Evolutionary conservation across 768 basidiomycete species (phyloP).

Genomic region (Amanita pseudoporphyria): DNA sequence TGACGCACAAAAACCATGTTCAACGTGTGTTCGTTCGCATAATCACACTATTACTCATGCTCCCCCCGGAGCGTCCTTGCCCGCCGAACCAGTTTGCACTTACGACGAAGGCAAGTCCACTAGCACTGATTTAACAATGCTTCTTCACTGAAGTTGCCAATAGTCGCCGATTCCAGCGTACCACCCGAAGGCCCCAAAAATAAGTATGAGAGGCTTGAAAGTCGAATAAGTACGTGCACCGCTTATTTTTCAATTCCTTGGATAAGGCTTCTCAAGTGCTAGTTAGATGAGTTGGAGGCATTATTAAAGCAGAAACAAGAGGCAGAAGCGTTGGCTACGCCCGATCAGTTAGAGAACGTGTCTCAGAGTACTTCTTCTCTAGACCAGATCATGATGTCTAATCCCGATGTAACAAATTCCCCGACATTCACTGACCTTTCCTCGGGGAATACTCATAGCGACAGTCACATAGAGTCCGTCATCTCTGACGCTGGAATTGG

Average conservation of each 20-base stretch:
- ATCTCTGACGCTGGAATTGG: not conserved
- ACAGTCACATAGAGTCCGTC: not conserved
- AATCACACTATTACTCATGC: slow-evolving; percentile 58
- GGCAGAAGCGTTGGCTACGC: not conserved
- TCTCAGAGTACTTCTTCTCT: not conserved
- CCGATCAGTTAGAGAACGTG: not conserved
- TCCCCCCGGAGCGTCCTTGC: slow-evolving; percentile 42
- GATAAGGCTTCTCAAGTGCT: not conserved
- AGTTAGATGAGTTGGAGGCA: slow-evolving; percentile 57
- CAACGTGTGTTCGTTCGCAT: slow-evolving; percentile 70
- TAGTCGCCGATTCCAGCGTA: slow-evolving; percentile 31
- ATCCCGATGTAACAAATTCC: not conserved
- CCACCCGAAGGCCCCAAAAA: slow-evolving; percentile 46
- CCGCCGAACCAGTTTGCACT: slow-evolving; percentile 60
- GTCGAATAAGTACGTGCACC: slow-evolving; percentile 46
- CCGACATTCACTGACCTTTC: not conserved
- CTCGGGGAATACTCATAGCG: not conserved
- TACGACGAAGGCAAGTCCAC: slow-evolving; percentile 52
- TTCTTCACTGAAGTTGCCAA: slow-evolving; percentile 5
- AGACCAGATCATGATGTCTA: not conserved
- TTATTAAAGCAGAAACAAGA: slow-evolving; percentile 45
- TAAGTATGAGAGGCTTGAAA: slow-evolving; percentile 55
- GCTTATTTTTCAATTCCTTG: not conserved
- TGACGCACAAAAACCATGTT: slow-evolving; percentile 69
- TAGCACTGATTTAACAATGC: not conserved